Evolutionary conservation across 768 basidiomycete genomes (phyloP).

Genomic region (Termitomyces sp.): DNA sequence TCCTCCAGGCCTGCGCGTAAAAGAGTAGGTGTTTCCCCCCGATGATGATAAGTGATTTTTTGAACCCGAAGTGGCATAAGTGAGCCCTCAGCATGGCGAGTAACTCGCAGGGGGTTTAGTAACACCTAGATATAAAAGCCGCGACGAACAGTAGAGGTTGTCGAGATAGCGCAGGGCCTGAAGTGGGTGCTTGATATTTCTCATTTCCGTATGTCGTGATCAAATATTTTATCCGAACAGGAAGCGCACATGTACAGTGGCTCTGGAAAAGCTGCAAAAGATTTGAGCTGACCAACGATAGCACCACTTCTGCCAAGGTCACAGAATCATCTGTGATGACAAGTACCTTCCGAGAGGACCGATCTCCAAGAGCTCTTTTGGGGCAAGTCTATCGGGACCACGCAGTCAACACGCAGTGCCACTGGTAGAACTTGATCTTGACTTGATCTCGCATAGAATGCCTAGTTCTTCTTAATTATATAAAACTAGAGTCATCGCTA

Average conservation of each 20-base stretch:
- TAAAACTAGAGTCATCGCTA: no score
- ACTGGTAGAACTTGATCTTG: slow-evolving; percentile 31
- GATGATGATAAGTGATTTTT: slow-evolving; percentile 26
- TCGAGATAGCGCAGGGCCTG: slow-evolving; percentile 13
- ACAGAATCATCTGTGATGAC: slow-evolving; percentile 38
- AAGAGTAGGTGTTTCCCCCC: slow-evolving; percentile 3
- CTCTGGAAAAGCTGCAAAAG: not conserved
- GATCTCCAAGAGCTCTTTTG: slow-evolving; percentile 28
- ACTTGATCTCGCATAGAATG: slow-evolving; percentile 34
- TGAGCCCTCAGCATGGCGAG: slow-evolving; percentile 19
- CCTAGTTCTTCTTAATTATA: slow-evolving; percentile 40
- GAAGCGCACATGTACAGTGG: no score
- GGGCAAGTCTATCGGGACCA: slow-evolving; percentile 19
- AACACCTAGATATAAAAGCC: not conserved
- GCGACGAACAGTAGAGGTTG: slow-evolving; percentile 11
- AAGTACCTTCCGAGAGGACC: slow-evolving; percentile 37
- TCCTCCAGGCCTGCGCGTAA: slow-evolving; percentile 11
- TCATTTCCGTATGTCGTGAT: no score
- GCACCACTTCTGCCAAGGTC: slow-evolving; percentile 29
- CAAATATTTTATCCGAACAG: no score
- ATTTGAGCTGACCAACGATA: slow-evolving; percentile 16
- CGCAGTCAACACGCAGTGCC: no score
- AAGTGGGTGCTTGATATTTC: not conserved
- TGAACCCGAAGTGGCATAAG: slow-evolving; percentile 35
- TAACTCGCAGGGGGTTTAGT: no score